Conservation (phyloP, 306 rosid genomes). For the Cercis canadensis region DNA sequence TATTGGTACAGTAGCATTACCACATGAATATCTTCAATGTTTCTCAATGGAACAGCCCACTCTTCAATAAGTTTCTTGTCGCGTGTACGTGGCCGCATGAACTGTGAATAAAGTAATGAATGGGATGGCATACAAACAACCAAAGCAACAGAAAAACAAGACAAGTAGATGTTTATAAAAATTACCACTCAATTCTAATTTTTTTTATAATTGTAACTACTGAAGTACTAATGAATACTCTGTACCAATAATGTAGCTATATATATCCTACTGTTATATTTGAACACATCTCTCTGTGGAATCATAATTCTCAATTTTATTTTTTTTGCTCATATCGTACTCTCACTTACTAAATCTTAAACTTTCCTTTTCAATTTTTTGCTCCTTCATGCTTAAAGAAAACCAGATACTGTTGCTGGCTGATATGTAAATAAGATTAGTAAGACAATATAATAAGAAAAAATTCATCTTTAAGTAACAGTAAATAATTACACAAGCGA, state of each 20-base stretch:
- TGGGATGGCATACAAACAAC: not conserved
- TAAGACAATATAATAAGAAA: not conserved
- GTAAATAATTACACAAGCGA: not conserved
- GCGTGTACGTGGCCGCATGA: slow-evolving; percentile 94
- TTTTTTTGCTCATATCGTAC: not conserved
- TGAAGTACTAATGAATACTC: too few species aligned
- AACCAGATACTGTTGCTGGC: not conserved
- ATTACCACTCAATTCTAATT: not conserved
- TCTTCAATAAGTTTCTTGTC: slow-evolving; percentile 91
- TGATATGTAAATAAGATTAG: not conserved
- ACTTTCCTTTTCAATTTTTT: too few species aligned
- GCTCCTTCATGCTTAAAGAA: not conserved
- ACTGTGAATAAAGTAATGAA: slow-evolving; percentile 50
- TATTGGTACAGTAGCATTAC: slow-evolving; percentile 44
- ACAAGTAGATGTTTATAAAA: too few species aligned
- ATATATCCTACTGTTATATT: not conserved
- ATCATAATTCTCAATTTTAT: not conserved
- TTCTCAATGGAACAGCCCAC: slow-evolving; percentile 84
- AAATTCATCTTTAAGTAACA: not conserved
- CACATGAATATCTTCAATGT: slow-evolving; percentile 81
- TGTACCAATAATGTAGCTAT: too few species aligned
- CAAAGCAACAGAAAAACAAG: slow-evolving; percentile 7
- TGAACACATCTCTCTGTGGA: not conserved
- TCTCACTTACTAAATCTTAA: too few species aligned
- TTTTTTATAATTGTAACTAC: not conserved